Evolutionary conservation across 2,329 filamentous ascomycete genomes (phyloP), one percentile per base, ranked within the genome.

Genomic region (Tolypocladium nubicola): DNA sequence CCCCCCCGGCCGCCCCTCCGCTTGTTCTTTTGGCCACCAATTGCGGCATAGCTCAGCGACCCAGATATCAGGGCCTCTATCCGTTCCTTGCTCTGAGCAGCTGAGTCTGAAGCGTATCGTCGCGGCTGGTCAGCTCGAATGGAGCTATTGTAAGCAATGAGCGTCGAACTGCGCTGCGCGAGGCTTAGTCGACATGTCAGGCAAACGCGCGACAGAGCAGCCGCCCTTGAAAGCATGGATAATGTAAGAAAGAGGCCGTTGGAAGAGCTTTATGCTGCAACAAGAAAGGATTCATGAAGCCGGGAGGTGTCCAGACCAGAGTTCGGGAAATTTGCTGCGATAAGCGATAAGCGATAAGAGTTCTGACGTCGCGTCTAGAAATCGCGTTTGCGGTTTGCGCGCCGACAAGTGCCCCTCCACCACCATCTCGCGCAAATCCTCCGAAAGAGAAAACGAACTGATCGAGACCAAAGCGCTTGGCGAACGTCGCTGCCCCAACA

Each of bases 141-240:
- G 54, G 49, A 55, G 50, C 33, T 58, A 54, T 35, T 58, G 61
- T 35, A 61, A 57, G 58, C 56, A 37, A 10, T 40, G 4, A 56
- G 52, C 4, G 55, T 50, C 10, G 60, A 54, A 40, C 58, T 62
- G 61, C 63, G 64, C 52, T 62, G 65, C 3, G 61, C 56, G 21
- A 73, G 57, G 57, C 68, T 64, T 26, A 64, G 61, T 49, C 68
- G 68, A 60, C 73, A 74, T 64, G 64, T 64, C 52, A 67, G 62
- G 60, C 70, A 73, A 39, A 72, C 63, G 41, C 66, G 69, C 66
- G 70, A 66, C 59, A 67, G 63, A 55, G 65, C 62, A 10, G 59
- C 63, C 58, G 67, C 67, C 61, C 68, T 69, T 23, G 71, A 68
- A 61, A 74, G 64, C 73, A 75, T 75, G 59, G 64, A 63, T 54